Evolutionary conservation across 805 yeast species (phyloP), one percentile per base, ranked within the genome.

Genomic region (Cyberlindnera xishuangbannaensis): DNA sequence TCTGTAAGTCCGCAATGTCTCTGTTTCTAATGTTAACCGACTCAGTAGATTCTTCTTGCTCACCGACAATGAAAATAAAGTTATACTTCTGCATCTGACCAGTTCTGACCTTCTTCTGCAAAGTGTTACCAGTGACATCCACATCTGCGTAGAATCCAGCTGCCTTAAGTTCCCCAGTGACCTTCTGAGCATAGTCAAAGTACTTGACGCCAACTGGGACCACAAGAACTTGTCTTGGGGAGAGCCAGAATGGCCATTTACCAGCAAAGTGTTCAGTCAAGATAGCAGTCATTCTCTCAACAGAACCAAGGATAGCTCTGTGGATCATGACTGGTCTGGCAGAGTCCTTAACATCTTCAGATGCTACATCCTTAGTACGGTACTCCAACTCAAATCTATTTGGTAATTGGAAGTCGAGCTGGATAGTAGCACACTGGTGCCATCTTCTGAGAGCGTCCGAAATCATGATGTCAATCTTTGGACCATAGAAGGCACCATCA

Each of bases 231-330:
- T 92, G 99, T 69, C 98, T 83, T 55, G 99, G 99, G n/a, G 97
- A 88, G 58, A 92, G 73, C 98, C 98, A 92, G 74, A 92, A 85
- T 56, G 99, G 99, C 99, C 99, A 92, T 62, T 87, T 92, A 55
- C 99, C 99, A 58, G 88, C 95, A 66, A 72, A 92, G 69, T 92
- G 98, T 66, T 92, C 99, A 39, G 95, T 88, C 62, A 92, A 77
- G 51, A 92, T 90, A 44, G 97, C 98, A 44, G 95, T 84, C 97
- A 92, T 88, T 73, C 99, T 84, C 73, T 92, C 99, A 41, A 92
- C 94, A 28, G 96, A 85, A 49, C 99, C 99, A 58, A 90, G 75
- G 48, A 92, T 86, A 47, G 99, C 99, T 67, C 99, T 84, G 71
- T 92, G 99, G 56, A 92, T 90, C 97, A 92, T 92, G 36, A 92